Conservation (phyloP, 2,329 filamentous ascomycete genomes). For the Coniella vitis region DNA sequence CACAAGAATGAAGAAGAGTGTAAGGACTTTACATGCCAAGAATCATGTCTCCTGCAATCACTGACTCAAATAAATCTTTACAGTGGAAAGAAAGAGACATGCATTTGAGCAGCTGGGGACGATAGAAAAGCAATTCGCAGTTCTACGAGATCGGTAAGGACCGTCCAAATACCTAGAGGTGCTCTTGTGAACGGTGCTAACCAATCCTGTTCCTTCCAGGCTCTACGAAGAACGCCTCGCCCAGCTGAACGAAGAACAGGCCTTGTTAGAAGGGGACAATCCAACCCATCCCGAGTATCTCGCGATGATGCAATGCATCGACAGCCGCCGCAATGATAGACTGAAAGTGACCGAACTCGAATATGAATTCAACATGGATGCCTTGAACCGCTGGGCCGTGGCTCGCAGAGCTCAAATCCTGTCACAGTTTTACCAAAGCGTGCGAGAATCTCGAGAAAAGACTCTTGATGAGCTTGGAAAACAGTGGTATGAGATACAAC, state of each 20-base stretch:
- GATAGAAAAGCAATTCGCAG: constrained; percentile 83
- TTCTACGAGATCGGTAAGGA: constrained; percentile 70
- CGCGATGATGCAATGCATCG: constrained; percentile 80
- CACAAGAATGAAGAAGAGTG: constrained; percentile 60
- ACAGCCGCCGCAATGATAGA: constrained; percentile 75
- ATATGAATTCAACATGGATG: constrained; percentile 64
- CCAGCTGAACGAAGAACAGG: constrained; percentile 66
- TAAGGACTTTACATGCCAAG: constrained; percentile 29
- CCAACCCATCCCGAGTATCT: constrained; percentile 88
- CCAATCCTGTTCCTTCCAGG: constrained; percentile 37
- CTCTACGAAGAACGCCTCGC: constrained; percentile 84
- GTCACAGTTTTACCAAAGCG: constrained; percentile 82
- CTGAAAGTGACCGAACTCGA: constrained; percentile 68
- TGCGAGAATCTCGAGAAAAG: constrained; percentile 75
- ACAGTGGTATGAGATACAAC: constrained; percentile 89
- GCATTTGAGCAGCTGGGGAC: constrained; percentile 73
- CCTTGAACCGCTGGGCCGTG: constrained; percentile 67
- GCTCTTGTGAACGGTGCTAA: not conserved
- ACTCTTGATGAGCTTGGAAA: constrained; percentile 75
- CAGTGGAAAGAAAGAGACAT: constrained; percentile 70
- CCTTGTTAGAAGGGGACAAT: constrained; percentile 49
- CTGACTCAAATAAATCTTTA: constrained; percentile 25
- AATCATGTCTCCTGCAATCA: constrained; percentile 2
- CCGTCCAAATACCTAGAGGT: not conserved
- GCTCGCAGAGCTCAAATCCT: constrained; percentile 81